phyloP scores from a whole-genome alignment of 345 rosid species.

The Noccaea bulbosa region DNA sequence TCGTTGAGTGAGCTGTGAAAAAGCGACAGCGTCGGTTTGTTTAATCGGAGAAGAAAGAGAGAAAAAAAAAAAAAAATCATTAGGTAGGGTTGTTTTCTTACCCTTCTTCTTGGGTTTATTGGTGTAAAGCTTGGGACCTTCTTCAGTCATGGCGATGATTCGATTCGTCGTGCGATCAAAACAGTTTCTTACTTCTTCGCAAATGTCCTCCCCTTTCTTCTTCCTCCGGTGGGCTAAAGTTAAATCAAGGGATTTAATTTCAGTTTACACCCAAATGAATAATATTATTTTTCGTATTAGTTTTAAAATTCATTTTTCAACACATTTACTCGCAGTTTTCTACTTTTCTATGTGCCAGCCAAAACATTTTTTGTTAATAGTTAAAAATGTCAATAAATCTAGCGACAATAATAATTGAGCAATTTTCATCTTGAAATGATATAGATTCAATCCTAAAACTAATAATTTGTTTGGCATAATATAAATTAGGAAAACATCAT shows the following conservation, averaged over 20 bases:
- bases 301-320: no score
- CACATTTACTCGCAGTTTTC: neutral
- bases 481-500: neutral
- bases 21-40: conserved; percentile 17
- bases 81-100: neutral
- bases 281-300: neutral
- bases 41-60: neutral
- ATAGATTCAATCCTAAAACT: neutral
- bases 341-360: no score
- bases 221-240: neutral
- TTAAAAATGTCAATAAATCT: no score
- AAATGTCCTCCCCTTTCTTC: neutral
- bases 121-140: conserved; percentile 72
- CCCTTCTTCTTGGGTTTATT: conserved; percentile 75
- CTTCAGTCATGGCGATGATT: conserved; percentile 52
- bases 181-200: neutral
- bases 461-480: neutral
- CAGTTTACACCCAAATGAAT: neutral
- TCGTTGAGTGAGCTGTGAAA: conserved; percentile 38
- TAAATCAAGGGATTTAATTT: conserved; percentile 18
- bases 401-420: no score
- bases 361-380: no score
- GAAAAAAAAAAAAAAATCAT: neutral
- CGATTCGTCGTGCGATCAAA: conserved; percentile 9
- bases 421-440: no score